Percentiles rank a stretch among this genome's conserved stretches.
phyloP scores from a whole-genome alignment of 148 eudicot species.

The Vaccinium corymbosum region DNA sequence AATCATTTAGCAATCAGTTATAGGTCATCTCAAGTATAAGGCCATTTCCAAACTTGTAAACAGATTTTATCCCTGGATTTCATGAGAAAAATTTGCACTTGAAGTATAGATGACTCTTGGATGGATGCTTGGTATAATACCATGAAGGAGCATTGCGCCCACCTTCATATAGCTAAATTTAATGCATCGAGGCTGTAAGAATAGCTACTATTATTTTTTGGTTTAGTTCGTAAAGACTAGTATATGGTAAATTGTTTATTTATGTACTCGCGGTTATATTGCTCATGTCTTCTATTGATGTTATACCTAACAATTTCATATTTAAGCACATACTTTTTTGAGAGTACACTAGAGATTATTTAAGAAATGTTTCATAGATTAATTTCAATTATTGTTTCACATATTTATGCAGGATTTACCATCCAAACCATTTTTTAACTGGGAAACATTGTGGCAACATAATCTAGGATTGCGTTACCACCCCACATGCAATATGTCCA shows the following conservation, averaged over 20 bases:
- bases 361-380: too few species aligned
- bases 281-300: not conserved
- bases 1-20: not conserved
- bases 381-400: too few species aligned
- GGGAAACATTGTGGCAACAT: too few species aligned
- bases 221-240: not conserved
- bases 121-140: not conserved
- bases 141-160: not conserved
- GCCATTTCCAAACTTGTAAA: not conserved
- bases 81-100: not conserved
- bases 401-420: too few species aligned
- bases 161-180: not conserved
- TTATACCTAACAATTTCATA: not conserved
- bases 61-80: slow-evolving; percentile 1
- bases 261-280: not conserved
- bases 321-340: too few species aligned
- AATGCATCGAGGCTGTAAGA: not conserved
- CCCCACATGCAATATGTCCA: too few species aligned
- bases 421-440: too few species aligned
- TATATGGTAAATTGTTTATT: not conserved
- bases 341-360: too few species aligned
- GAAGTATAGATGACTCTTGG: not conserved
- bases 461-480: too few species aligned
- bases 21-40: not conserved
- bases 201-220: not conserved